These are phyloP conservation scores for Apiospora arundinis DNA, from an alignment of 2,329 filamentous ascomycete genomes.

Conservation along the genomic window DNA sequence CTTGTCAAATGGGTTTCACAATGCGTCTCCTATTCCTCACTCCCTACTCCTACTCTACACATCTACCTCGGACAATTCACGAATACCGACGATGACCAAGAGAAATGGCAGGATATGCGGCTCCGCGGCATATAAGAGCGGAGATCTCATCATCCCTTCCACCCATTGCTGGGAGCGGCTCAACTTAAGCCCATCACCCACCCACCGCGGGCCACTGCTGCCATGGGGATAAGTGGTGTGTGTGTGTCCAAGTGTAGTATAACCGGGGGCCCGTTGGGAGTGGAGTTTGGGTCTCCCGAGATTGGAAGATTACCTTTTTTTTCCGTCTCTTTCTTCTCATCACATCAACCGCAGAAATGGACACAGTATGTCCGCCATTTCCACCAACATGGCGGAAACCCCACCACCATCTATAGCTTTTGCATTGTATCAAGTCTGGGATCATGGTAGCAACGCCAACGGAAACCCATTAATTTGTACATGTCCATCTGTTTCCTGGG, in stretches of 20 bases:
- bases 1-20: neutral
- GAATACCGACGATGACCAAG: neutral
- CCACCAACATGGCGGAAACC: neutral
- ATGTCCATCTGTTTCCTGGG: neutral
- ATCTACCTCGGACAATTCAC: neutral
- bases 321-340: neutral
- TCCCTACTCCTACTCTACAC: too few relatives aligned
- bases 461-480: neutral
- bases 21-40: neutral
- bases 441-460: neutral
- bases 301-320: conserved; percentile 17
- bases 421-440: neutral
- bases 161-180: neutral
- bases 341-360: neutral
- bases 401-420: neutral
- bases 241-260: neutral
- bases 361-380: conserved; percentile 7
- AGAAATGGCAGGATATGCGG: neutral
- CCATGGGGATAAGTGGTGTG: neutral
- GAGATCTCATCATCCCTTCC: neutral
- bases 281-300: neutral
- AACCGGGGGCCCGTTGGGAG: neutral
- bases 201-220: too few relatives aligned
- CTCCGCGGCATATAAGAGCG: neutral
- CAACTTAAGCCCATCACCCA: conserved; percentile 1